Evolutionary conservation across 768 basidiomycete genomes (phyloP).

Genomic region (Termitomyces sp.): DNA sequence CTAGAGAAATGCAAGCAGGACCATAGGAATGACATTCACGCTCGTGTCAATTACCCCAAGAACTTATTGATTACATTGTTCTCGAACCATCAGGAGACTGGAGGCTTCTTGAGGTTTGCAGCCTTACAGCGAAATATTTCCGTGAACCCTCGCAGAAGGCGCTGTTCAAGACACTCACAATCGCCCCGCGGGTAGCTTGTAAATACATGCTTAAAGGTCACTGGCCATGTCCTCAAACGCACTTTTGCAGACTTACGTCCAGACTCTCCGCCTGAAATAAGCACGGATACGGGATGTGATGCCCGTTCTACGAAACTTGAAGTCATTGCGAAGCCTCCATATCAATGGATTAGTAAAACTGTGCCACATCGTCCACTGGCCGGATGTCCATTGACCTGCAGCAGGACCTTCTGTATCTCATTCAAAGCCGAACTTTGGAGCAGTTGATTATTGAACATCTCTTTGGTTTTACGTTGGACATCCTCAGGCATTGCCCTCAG

Average conservation of each 20-base stretch:
- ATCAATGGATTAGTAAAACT: background rate
- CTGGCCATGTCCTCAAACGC: constrained; percentile 1
- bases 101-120: constrained; percentile 2
- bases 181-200: no score
- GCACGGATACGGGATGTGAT: no score
- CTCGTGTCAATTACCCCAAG: background rate
- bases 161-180: background rate
- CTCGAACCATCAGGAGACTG: constrained; percentile 4
- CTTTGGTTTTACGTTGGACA: background rate
- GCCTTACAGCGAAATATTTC: background rate
- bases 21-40: background rate
- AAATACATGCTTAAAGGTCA: background rate
- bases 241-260: background rate
- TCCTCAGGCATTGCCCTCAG: background rate
- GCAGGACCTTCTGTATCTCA: background rate
- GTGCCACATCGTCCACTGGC: no score
- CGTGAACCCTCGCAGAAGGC: background rate
- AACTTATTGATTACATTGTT: constrained; percentile 1
- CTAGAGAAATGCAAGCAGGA: no score
- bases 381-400: background rate
- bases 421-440: background rate
- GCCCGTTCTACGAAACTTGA: background rate
- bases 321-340: background rate
- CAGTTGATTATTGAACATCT: background rate
- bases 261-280: background rate